Conservation (phyloP, 768 basidiomycete species). For the Collybia nuda region DNA sequence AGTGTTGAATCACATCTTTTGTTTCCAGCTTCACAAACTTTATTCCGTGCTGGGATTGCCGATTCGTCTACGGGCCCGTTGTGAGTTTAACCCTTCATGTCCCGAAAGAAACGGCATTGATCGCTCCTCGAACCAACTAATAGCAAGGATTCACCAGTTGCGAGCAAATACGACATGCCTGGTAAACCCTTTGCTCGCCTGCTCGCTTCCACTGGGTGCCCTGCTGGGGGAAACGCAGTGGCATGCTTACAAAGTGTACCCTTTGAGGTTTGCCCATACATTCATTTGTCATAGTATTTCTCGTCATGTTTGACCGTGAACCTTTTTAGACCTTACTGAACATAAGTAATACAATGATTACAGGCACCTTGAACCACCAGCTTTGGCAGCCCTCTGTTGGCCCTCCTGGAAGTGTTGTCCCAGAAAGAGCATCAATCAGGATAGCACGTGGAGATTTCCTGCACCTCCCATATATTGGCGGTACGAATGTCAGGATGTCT, state of each 20-base stretch:
- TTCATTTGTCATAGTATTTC: neutral
- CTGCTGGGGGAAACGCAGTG: slow-evolving; percentile 35
- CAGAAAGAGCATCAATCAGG: slow-evolving; percentile 42
- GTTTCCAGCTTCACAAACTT: too few relatives aligned
- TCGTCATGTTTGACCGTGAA: neutral
- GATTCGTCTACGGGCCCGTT: neutral
- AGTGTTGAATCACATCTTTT: too few relatives aligned
- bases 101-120: neutral
- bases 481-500: slow-evolving; percentile 45
- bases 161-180: slow-evolving; percentile 47
- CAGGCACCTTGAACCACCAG: slow-evolving; percentile 45
- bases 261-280: slow-evolving; percentile 31
- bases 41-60: neutral
- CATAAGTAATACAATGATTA: slow-evolving; percentile 46
- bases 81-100: neutral
- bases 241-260: slow-evolving; percentile 45
- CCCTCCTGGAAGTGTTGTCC: slow-evolving; percentile 46
- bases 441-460: slow-evolving; percentile 49
- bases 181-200: slow-evolving; percentile 51
- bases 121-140: neutral
- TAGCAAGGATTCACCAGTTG: slow-evolving; percentile 51
- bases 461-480: slow-evolving; percentile 54
- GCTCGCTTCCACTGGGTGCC: slow-evolving; percentile 44
- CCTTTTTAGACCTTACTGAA: slow-evolving; percentile 42
- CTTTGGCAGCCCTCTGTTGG: slow-evolving; percentile 60